A percentile compares a stretch with the other conserved stretches of the same genome.
These are phyloP conservation scores for Saccharomyces hybrid DNA, from an alignment of 1,139 yeast genomes.

Conservation along the genomic window DNA sequence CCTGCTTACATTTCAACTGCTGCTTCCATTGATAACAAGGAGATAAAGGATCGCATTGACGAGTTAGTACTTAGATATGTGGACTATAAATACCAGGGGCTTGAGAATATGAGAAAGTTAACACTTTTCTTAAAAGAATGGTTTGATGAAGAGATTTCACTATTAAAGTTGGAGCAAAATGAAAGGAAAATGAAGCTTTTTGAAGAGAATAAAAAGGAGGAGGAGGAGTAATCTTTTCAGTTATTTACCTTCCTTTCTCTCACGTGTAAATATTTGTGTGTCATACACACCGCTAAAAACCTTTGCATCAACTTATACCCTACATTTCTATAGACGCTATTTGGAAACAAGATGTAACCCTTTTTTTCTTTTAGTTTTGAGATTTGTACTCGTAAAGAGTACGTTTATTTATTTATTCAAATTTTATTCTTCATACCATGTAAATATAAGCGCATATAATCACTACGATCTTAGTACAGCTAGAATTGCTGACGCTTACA, in stretches of 20 bases:
- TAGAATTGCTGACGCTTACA: neutral
- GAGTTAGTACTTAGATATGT: slow-evolving; percentile 12
- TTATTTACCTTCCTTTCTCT: neutral
- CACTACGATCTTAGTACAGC: neutral
- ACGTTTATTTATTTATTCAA: neutral
- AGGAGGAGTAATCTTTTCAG: neutral
- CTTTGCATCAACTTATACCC: neutral
- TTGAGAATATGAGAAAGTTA: slow-evolving; percentile 15
- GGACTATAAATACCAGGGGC: slow-evolving; percentile 16
- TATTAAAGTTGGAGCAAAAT: neutral
- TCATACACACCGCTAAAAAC: neutral
- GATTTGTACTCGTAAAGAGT: neutral
- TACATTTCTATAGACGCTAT: neutral
- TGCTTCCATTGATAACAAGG: slow-evolving; percentile 6
- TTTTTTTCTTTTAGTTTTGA: neutral
- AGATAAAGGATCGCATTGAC: slow-evolving; percentile 9
- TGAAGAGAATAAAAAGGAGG: neutral
- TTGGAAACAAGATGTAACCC: neutral
- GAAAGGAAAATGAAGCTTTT: neutral
- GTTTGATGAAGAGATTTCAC: slow-evolving; percentile 10
- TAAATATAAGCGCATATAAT: neutral
- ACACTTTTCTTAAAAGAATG: slow-evolving; percentile 10
- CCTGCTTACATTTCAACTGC: neutral
- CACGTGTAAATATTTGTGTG: neutral
- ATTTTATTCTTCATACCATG: neutral